Evolutionary conservation across 805 yeast species (phyloP), one percentile per base, ranked within the genome.

Genomic region (Candida verbasci): DNA sequence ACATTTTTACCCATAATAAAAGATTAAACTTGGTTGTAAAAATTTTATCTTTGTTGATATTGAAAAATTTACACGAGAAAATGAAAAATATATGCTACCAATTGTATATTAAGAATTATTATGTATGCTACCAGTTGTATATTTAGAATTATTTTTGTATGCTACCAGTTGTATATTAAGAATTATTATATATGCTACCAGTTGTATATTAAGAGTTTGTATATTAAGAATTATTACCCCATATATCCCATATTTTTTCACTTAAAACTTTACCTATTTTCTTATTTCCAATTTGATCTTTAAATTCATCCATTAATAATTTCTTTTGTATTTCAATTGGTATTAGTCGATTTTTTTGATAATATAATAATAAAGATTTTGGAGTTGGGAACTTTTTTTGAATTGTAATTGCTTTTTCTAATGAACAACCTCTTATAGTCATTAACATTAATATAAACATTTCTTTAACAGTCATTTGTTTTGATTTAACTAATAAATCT

Each of bases 361-460:
- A 84, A 9, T 70, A 76, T 15, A 68, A 64, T 9, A 81, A 53
- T n/a, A 91, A 65, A 14, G 51, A 54, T 24, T 62, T 61, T 0
- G 97, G 93, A 0, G 97, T 89, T 2, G 78, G 77, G 51, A 69
- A 93, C 28, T 69, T 54, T 14, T 65, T 64, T 57, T 89, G 97
- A 8, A 93, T 78, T 6, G 77, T 76, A 8, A 78, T 52, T 0
- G 98, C 98, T 53, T 85, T 87, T 44, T 91, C 97, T 21, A 86
- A 60, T 0, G 95, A 78, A 1, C 93, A 68, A 0, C 97, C 98
- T 42, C 76, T 72, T 2, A 84, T 72, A 3, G 88, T 75, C 82
- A 88, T 77, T 16, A 93, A 69, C 81, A 87, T 78, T 30, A 75
- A 67, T 2, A 87, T 61, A 47, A 79, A 91, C 48, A 86, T 61